Evolutionary conservation across 2,329 filamentous ascomycete genomes (phyloP).

Genomic region (Fusarium incarnatum): DNA sequence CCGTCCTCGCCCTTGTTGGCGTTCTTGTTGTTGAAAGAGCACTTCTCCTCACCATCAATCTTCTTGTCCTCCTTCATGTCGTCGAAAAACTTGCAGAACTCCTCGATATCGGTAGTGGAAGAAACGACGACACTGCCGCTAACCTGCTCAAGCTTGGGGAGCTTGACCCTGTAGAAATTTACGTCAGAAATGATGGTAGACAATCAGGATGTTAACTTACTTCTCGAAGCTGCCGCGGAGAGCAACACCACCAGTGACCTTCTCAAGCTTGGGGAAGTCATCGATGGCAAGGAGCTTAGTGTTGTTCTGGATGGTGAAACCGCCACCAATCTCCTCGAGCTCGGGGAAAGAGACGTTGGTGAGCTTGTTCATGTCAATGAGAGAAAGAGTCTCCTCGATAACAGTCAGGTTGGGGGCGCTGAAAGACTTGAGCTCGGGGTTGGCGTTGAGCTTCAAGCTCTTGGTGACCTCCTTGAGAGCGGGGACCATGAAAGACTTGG

Average conservation of each 20-base stretch:
- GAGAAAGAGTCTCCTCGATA: slow-evolving; percentile 67
- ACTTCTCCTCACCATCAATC: slow-evolving; percentile 58
- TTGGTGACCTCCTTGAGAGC: slow-evolving; percentile 78
- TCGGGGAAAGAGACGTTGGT: slow-evolving; percentile 80
- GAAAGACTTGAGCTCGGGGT: slow-evolving; percentile 72
- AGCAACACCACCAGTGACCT: slow-evolving; percentile 83
- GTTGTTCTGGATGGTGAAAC: slow-evolving; percentile 92
- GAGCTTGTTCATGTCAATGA: slow-evolving; percentile 71
- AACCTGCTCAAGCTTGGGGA: slow-evolving; percentile 76
- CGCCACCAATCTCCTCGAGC: slow-evolving; percentile 78
- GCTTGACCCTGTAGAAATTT: slow-evolving; percentile 67
- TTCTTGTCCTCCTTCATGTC: slow-evolving; percentile 55
- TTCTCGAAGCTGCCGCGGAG: slow-evolving; percentile 85
- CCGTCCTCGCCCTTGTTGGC: slow-evolving; percentile 62
- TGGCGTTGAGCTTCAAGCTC: slow-evolving; percentile 86
- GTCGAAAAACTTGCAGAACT: slow-evolving; percentile 66
- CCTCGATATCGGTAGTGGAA: slow-evolving; percentile 70
- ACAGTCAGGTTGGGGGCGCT: slow-evolving; percentile 76
- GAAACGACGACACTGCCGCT: slow-evolving; percentile 78
- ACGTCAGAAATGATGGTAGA: slow-evolving; percentile 2
- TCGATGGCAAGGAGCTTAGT: slow-evolving; percentile 73
- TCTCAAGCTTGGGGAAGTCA: slow-evolving; percentile 75
- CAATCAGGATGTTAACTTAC: slow-evolving; percentile 65
- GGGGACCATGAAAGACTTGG: slow-evolving; percentile 78
- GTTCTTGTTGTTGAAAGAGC: slow-evolving; percentile 62